Evolutionary conservation across 2,329 filamentous ascomycete genomes (phyloP), one percentile per base, ranked within the genome.

Genomic region (Cephalotrichum gorgonifer): DNA sequence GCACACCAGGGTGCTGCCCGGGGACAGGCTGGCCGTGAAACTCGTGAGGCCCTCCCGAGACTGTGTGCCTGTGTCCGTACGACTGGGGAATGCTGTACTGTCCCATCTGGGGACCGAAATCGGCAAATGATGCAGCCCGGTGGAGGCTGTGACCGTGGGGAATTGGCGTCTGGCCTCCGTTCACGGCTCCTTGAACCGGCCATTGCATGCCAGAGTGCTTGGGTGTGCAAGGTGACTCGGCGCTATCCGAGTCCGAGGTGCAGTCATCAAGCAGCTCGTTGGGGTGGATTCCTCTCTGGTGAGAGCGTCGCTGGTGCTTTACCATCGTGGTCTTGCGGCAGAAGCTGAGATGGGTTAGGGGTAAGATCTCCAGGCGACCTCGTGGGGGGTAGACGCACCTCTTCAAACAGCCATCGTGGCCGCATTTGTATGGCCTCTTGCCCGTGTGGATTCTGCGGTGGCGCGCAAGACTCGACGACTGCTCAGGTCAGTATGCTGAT

Each of bases 321-420:
- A 83, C 76, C 79, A 83, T 81, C 49, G 81, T 85, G 5, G 81
- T 85, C 62, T 86, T 86, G 49, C 83, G 74, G 63, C 82, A 86
- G 61, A 86, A 86, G 62, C 82, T 84, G 54, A 11, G 25, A 42
- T 23, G 5, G 31, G 22, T 15, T 38, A 43, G 43, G 6, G 17
- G 17, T 9, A 11, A 39, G n/a, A 9, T 11, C 35, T 39, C 17
- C 11, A 11, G 4, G n/a, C 30, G 17, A n/a, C 9, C n/a, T 20
- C 35, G 17, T 22, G 4, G 9, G 25, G 27, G 51, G 25, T 43
- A 9, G 43, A 50, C 62, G 53, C 64, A 79, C 75, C 76, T 82
- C 65, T 83, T 84, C 31, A 75, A 62, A 58, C 81, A 84, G 28
- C 78, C 78, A 35, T 78, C 70, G 54, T 81, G 76, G 42, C 71